Evolutionary conservation across 306 rosid genomes (phyloP), one percentile per base, ranked within the genome.

Genomic region (Astragalus membranaceus): DNA sequence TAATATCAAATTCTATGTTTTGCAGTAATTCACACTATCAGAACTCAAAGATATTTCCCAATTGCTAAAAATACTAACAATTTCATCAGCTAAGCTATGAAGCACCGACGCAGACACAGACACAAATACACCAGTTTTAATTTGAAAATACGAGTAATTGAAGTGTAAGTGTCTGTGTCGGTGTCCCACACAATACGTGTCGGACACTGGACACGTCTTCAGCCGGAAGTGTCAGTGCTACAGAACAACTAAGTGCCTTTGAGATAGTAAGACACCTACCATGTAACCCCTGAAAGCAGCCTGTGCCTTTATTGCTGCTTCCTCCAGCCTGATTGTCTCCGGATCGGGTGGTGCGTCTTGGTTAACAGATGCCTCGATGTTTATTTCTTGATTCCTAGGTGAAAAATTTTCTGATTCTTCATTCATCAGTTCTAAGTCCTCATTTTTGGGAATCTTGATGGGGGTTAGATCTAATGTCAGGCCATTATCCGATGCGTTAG

Each of bases 211-310:
- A 23, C n/a, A n/a, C n/a, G n/a, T n/a, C n/a, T n/a, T n/a, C n/a
- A n/a, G n/a, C n/a, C n/a, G n/a, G n/a, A n/a, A 1, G 26, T 23
- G 26, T 23, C 26, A 2, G 26, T 23, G 26, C 2, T 23, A 23
- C 26, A 23, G 26, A 23, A 2, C 59, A 58, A 46, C 64, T n/a
- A 14, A 63, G 44, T 35, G 48, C 16, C 69, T 54, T 14, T 13
- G 23, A 63, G 56, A 42, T 12, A 46, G 67, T 58, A 39, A 68
- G 50, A 79, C 48, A 82, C 50, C 76, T 87, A 91, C 97, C 88
- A 88, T 69, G 77, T 88, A 88, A 70, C 97, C 97, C 77, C 88
- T 74, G 74, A 91, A 88, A 52, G 96, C 86, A 76, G 92, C 96
- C 78, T 91, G 97, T 32, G 82, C 81, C 73, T 61, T 78, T 2